Conservation (phyloP, 2,329 filamentous ascomycete species). For the Ophiocordyceps camponoti-leonardi region DNA sequence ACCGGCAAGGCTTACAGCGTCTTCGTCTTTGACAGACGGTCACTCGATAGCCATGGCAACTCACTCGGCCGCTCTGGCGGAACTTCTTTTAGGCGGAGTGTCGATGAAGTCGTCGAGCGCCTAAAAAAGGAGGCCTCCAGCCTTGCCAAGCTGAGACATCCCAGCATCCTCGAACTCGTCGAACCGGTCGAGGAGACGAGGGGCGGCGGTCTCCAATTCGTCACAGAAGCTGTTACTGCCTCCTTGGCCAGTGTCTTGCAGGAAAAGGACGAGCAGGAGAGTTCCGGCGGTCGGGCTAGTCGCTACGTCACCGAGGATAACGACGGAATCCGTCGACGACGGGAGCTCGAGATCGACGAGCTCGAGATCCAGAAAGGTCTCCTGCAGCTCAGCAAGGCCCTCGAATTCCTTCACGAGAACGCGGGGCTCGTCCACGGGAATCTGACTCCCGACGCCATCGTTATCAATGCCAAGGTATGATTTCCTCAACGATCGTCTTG, state of each 20-base stretch:
- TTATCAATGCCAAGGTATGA: slow-evolving; percentile 77
- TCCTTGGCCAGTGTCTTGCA: slow-evolving; percentile 68
- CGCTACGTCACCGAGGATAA: slow-evolving; percentile 68
- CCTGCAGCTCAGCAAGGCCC: slow-evolving; percentile 78
- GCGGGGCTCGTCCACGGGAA: slow-evolving; percentile 89
- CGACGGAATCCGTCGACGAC: slow-evolving; percentile 52
- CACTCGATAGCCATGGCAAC: slow-evolving; percentile 43
- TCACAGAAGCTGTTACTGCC: slow-evolving; percentile 77
- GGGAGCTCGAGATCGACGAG: slow-evolving; percentile 88
- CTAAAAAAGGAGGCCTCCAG: slow-evolving; percentile 84
- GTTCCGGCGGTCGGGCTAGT: slow-evolving; percentile 51
- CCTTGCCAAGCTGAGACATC: slow-evolving; percentile 75
- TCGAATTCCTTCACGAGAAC: slow-evolving; percentile 92
- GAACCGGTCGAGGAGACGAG: slow-evolving; percentile 93
- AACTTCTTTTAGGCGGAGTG: slow-evolving; percentile 56
- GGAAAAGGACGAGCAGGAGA: slow-evolving; percentile 81
- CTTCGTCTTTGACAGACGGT: slow-evolving; percentile 87
- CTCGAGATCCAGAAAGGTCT: slow-evolving; percentile 94
- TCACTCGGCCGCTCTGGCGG: slow-evolving; percentile 26
- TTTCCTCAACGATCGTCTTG: neutral
- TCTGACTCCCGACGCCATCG: slow-evolving; percentile 79
- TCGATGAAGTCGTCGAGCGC: slow-evolving; percentile 82
- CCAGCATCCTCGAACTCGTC: slow-evolving; percentile 77
- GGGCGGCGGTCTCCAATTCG: slow-evolving; percentile 84
- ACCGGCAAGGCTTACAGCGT: slow-evolving; percentile 79